Conservation (phyloP, 805 yeast genomes). For the Yarrowia sp. region DNA sequence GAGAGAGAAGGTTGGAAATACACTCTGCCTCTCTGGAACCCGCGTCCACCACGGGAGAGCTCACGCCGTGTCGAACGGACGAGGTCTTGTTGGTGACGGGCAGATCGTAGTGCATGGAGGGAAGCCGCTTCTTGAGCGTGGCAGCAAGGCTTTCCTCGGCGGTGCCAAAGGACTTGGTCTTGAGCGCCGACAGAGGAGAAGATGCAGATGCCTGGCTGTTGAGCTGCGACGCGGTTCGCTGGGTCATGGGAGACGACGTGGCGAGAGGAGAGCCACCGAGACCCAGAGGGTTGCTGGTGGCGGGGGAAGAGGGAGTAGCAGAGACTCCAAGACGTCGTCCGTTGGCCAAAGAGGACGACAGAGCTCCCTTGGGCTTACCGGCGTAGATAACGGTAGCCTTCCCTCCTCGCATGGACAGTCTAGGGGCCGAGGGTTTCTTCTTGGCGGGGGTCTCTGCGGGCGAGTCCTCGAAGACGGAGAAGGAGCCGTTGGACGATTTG, state of each 20-base stretch:
- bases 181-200: conserved; percentile 26
- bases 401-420: conserved; percentile 32
- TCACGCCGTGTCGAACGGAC: conserved; percentile 1
- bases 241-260: conserved; percentile 34
- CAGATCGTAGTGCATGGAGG: conserved; percentile 27
- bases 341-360: background rate
- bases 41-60: conserved; percentile 13
- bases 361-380: conserved; percentile 18
- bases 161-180: conserved; percentile 32
- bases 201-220: conserved; percentile 22
- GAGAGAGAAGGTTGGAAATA: conserved; percentile 49
- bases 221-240: conserved; percentile 34
- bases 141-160: conserved; percentile 35
- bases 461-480: conserved; percentile 39
- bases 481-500: conserved; percentile 20
- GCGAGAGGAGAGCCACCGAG: conserved; percentile 36
- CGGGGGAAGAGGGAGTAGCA: conserved; percentile 6
- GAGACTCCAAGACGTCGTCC: conserved; percentile 19
- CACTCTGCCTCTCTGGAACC: conserved; percentile 48
- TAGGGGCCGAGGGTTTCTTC: conserved; percentile 33
- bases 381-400: conserved; percentile 35
- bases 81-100: conserved; percentile 34
- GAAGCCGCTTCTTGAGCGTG: conserved; percentile 26
- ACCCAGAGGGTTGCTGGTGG: background rate
- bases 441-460: conserved; percentile 11